phyloP scores from a whole-genome alignment of 2,329 filamentous ascomycete species.

The Hypomyces rosellus region DNA sequence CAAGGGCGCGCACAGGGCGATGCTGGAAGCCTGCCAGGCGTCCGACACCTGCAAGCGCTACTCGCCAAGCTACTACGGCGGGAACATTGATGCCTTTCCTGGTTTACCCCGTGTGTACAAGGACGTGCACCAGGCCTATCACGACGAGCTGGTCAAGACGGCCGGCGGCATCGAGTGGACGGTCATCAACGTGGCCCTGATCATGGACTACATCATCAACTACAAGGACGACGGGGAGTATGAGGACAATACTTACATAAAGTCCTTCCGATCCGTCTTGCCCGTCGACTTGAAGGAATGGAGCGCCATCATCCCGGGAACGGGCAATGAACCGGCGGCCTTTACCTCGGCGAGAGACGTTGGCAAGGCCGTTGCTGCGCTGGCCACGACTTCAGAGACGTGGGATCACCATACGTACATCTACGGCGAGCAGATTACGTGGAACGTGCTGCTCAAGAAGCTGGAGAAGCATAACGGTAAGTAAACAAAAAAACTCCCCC shows the following conservation, averaged over 20 bases:
- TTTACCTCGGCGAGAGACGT: background rate
- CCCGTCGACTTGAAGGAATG: background rate
- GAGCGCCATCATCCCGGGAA: background rate
- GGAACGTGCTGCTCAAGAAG: background rate
- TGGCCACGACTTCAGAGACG: background rate
- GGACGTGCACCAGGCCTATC: background rate
- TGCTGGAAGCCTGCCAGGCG: conserved; percentile 1
- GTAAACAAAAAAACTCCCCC: background rate
- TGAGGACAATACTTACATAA: background rate
- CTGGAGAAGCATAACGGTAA: background rate
- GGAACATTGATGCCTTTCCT: conserved; percentile 3
- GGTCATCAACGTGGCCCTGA: background rate
- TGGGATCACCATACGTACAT: background rate
- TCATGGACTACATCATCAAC: conserved; percentile 4
- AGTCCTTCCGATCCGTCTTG: background rate
- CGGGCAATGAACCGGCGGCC: background rate
- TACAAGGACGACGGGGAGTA: background rate
- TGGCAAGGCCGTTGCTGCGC: background rate
- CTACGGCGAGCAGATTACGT: conserved; percentile 1
- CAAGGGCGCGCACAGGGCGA: background rate
- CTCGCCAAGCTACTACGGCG: conserved; percentile 2
- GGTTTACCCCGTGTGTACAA: conserved; percentile 1
- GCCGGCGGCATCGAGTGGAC: conserved; percentile 2
- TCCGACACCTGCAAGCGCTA: conserved; percentile 3
- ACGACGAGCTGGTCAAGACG: background rate